Percentiles rank a stretch among this genome's conserved stretches.
Evolutionary conservation across 768 basidiomycete genomes (phyloP).

Genomic region (Jaapia argillacea): DNA sequence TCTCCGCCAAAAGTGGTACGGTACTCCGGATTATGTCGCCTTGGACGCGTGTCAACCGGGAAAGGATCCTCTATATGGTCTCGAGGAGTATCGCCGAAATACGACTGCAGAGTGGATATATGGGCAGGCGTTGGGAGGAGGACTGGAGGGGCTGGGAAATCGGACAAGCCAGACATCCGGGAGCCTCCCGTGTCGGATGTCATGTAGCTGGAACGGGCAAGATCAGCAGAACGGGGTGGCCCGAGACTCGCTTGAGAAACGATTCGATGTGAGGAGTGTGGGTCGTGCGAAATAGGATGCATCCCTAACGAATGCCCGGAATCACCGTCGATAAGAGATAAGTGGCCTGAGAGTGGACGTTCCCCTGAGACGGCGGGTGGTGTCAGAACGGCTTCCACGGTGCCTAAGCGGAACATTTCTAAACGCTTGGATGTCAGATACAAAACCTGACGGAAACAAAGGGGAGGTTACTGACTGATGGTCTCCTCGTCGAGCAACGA

Average conservation of each 20-base stretch:
- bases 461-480: slow-evolving; percentile 21
- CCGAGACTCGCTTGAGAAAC: slow-evolving; percentile 12
- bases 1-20: too few species aligned
- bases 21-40: too few species aligned
- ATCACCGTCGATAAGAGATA: slow-evolving; percentile 13
- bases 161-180: slow-evolving; percentile 61
- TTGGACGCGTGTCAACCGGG: too few species aligned
- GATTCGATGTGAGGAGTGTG: slow-evolving; percentile 7
- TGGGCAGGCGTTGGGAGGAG: slow-evolving; percentile 19
- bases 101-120: slow-evolving; percentile 34
- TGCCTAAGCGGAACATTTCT: slow-evolving; percentile 42
- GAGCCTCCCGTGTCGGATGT: slow-evolving; percentile 47
- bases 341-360: slow-evolving; percentile 23
- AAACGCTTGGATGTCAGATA: background rate
- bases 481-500: slow-evolving; percentile 23
- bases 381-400: slow-evolving; percentile 39
- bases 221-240: slow-evolving; percentile 18
- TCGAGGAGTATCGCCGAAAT: slow-evolving; percentile 22
- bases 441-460: slow-evolving; percentile 1
- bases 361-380: slow-evolving; percentile 32
- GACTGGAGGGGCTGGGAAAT: slow-evolving; percentile 57
- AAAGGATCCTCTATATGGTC: slow-evolving; percentile 6
- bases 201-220: slow-evolving; percentile 46
- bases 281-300: background rate
- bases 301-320: background rate